phyloP scores from a whole-genome alignment of 805 yeast species.

The Wickerhamiella allomyrinae region DNA sequence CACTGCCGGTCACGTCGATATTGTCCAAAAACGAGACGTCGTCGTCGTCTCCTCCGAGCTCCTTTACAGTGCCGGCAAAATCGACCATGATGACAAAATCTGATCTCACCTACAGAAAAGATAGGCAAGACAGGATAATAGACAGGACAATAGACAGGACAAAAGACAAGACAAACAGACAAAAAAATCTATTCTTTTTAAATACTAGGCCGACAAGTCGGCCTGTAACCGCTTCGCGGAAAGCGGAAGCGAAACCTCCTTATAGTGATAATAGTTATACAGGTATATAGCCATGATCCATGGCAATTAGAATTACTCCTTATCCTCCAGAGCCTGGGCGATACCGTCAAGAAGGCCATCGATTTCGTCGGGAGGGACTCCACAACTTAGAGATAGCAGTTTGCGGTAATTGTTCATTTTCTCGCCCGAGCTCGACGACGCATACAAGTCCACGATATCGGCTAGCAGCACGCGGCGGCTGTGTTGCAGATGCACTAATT shows the following conservation, averaged over 20 bases:
- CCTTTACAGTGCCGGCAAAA: conserved; percentile 59
- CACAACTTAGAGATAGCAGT: conserved; percentile 64
- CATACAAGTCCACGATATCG: conserved; percentile 36
- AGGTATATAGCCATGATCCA: too few relatives aligned
- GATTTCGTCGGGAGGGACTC: conserved; percentile 62
- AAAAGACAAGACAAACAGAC: too few relatives aligned
- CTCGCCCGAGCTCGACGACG: conserved; percentile 32
- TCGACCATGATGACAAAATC: conserved; percentile 13
- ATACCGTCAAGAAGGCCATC: conserved; percentile 74
- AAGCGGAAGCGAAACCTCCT: too few relatives aligned
- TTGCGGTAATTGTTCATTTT: conserved; percentile 70
- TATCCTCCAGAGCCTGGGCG: conserved; percentile 28
- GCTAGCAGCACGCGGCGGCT: conserved; percentile 30
- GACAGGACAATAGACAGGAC: too few relatives aligned
- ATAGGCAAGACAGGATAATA: too few relatives aligned
- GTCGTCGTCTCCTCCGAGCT: conserved; percentile 75
- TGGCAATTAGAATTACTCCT: conserved; percentile 2
- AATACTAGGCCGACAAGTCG: too few relatives aligned
- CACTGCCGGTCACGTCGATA: conserved; percentile 28
- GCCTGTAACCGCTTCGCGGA: too few relatives aligned
- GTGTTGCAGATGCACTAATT: conserved; percentile 30
- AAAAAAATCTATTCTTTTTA: too few relatives aligned
- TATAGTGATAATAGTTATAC: too few relatives aligned
- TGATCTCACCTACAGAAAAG: too few relatives aligned
- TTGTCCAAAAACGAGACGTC: conserved; percentile 54